A percentile compares a stretch with the other conserved stretches of the same genome.
Conservation (phyloP, 192 early-diverging fungal genomes). For the Backusella tuberculispora region DNA sequence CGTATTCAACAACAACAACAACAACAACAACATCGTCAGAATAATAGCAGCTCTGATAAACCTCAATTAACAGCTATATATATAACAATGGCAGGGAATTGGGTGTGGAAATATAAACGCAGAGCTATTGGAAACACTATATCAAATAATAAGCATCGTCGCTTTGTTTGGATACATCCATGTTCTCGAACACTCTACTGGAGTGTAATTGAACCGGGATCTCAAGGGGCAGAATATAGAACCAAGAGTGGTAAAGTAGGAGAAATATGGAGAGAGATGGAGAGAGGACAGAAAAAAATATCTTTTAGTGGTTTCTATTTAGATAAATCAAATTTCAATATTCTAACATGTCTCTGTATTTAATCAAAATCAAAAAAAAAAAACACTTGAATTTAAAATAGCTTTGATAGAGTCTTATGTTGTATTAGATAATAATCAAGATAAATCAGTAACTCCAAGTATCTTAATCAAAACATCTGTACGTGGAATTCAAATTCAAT, state of each 20-base stretch:
- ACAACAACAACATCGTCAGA: background rate
- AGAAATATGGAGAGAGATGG: background rate
- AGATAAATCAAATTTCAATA: background rate
- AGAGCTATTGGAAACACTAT: constrained; percentile 47
- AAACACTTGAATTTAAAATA: background rate
- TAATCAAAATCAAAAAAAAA: no score
- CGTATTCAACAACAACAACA: no score
- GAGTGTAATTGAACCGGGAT: constrained; percentile 66
- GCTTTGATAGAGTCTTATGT: background rate
- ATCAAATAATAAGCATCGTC: constrained; percentile 64
- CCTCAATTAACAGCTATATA: constrained; percentile 41
- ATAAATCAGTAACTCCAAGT: background rate
- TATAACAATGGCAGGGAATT: constrained; percentile 80
- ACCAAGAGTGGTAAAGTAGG: constrained; percentile 50
- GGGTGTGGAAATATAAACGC: constrained; percentile 73
- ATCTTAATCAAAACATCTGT: constrained; percentile 2
- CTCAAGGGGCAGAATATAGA: constrained; percentile 41
- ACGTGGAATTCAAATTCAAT: constrained; percentile 5
- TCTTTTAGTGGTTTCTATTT: background rate
- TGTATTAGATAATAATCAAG: background rate
- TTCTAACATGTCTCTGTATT: no score
- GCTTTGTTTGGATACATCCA: constrained; percentile 84
- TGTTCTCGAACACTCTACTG: constrained; percentile 80
- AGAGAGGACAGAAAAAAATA: no score
- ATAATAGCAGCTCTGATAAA: background rate